Evolutionary conservation across 179 eudicot species (phyloP).

Genomic region (Spinacia oleracea): DNA sequence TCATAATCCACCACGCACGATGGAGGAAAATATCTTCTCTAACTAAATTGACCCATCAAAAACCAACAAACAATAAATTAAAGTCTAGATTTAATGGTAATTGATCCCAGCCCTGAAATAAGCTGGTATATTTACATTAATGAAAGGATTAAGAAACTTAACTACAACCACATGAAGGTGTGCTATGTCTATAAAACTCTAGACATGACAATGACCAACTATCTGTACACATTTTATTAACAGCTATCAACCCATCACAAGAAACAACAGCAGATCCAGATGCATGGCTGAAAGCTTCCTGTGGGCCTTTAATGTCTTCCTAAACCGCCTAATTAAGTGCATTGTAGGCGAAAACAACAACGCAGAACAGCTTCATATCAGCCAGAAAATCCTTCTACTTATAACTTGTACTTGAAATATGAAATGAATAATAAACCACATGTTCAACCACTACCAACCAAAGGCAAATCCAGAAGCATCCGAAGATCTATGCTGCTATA

Average conservation of each 20-base stretch:
- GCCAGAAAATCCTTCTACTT: neutral
- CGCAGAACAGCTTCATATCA: neutral
- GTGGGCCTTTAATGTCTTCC: conserved; percentile 25
- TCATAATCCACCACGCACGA: too few species aligned
- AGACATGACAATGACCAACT: conserved; percentile 22
- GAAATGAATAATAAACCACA: neutral
- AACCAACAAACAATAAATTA: conserved; percentile 1
- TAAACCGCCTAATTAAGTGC: neutral
- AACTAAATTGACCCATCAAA: neutral
- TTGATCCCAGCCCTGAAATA: neutral
- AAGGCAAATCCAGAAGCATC: conserved; percentile 12
- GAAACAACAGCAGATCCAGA: neutral
- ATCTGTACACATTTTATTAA: conserved; percentile 16
- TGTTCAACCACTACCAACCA: conserved; percentile 7
- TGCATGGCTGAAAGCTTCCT: conserved; percentile 6
- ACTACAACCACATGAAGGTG: conserved; percentile 4
- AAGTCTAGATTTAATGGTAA: neutral
- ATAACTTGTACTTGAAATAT: conserved; percentile 8
- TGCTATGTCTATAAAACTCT: neutral
- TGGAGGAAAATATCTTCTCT: neutral
- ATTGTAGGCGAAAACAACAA: neutral
- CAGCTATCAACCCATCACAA: conserved; percentile 14
- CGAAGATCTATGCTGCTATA: conserved; percentile 21
- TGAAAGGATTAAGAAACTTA: conserved; percentile 2
- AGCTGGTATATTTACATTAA: conserved; percentile 14